Conservation (phyloP, 2,329 filamentous ascomycete genomes). For the Xylaria multiplex region DNA sequence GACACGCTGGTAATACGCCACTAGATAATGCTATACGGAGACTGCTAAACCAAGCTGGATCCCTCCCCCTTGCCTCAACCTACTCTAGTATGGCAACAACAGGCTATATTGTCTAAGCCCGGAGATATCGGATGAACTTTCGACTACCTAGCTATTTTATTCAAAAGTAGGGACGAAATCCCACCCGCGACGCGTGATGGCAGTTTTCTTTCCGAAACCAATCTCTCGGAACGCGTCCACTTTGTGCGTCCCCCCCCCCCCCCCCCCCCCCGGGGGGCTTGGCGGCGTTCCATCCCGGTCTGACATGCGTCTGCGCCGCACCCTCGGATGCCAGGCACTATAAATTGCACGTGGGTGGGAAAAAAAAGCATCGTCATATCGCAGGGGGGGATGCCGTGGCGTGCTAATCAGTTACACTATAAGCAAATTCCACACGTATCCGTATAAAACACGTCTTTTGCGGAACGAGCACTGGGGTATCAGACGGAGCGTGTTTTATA, state of each 20-base stretch:
- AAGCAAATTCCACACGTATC: neutral
- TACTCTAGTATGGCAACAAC: neutral
- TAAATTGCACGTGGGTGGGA: slow-evolving; percentile 19
- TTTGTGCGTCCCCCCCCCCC: neutral
- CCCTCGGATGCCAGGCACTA: slow-evolving; percentile 18
- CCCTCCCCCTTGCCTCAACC: neutral
- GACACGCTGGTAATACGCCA: slow-evolving; percentile 8
- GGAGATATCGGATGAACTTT: slow-evolving; percentile 1
- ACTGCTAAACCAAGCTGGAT: slow-evolving; percentile 15
- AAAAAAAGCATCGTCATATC: neutral
- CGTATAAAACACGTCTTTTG: neutral
- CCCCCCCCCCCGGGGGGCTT: neutral
- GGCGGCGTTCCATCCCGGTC: slow-evolving; percentile 29
- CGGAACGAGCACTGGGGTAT: neutral
- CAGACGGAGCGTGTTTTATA: neutral
- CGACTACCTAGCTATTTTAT: neutral
- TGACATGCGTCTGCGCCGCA: slow-evolving; percentile 27
- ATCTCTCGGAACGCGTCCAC: slow-evolving; percentile 25
- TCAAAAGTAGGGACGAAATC: neutral
- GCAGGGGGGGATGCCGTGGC: neutral
- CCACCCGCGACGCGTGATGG: slow-evolving; percentile 4
- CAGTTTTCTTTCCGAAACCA: slow-evolving; percentile 2
- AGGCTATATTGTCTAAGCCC: neutral
- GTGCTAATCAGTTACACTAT: no score
- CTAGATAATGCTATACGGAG: slow-evolving; percentile 16